Evolutionary conservation across 2,329 filamentous ascomycete genomes (phyloP).

Genomic region (Alternaria postmessia): DNA sequence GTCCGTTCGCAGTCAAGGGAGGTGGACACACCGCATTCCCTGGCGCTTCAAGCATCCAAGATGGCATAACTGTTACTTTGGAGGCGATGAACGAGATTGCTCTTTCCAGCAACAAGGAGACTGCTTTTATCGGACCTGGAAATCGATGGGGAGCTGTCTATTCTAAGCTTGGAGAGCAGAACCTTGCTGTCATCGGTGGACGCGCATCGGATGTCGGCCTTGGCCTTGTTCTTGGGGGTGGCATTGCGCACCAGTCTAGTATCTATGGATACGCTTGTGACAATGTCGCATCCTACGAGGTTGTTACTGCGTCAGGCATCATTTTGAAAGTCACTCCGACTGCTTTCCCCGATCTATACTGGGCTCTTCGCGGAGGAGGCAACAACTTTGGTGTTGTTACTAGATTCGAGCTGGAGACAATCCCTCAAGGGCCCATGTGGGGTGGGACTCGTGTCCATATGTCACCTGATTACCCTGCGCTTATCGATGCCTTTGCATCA

Average conservation of each 20-base stretch:
- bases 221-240: slow-evolving; percentile 15
- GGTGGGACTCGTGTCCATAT: slow-evolving; percentile 12
- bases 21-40: slow-evolving; percentile 52
- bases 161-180: slow-evolving; percentile 26
- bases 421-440: slow-evolving; percentile 22
- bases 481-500: slow-evolving; percentile 21
- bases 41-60: slow-evolving; percentile 50
- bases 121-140: slow-evolving; percentile 37
- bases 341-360: slow-evolving; percentile 50
- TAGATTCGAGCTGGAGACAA: slow-evolving; percentile 26
- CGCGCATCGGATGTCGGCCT: slow-evolving; percentile 33
- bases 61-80: slow-evolving; percentile 54
- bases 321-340: slow-evolving; percentile 31
- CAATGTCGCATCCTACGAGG: slow-evolving; percentile 24
- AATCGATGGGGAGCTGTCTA: slow-evolving; percentile 43
- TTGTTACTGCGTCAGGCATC: slow-evolving; percentile 36
- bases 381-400: slow-evolving; percentile 45
- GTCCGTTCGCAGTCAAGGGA: slow-evolving; percentile 52
- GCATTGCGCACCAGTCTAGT: slow-evolving; percentile 28
- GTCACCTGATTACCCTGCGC: slow-evolving; percentile 11
- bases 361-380: slow-evolving; percentile 43
- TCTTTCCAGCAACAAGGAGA: slow-evolving; percentile 26
- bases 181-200: slow-evolving; percentile 37
- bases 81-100: slow-evolving; percentile 32
- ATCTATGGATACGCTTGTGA: slow-evolving; percentile 43